Percentiles rank a stretch among this genome's conserved stretches.
These are phyloP conservation scores for Viridothelium virens DNA, from an alignment of 495 filamentous ascomycete genomes.

Conservation along the genomic window DNA sequence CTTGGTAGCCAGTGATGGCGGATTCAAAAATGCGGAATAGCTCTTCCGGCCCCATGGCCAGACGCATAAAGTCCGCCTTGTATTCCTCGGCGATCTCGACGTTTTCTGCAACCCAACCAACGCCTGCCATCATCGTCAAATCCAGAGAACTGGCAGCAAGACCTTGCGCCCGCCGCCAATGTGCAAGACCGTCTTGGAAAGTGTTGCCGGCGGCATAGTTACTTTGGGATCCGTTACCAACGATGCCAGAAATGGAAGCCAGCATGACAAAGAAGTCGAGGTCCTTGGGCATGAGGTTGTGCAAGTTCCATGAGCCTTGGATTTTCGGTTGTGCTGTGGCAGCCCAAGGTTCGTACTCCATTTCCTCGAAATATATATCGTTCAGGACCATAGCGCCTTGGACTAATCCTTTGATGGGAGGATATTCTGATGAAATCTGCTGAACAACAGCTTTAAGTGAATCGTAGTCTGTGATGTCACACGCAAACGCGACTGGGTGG, in stretches of 20 bases:
- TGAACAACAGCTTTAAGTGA: slow-evolving; percentile 5
- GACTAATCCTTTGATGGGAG: slow-evolving; percentile 10
- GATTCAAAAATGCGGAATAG: slow-evolving; percentile 14
- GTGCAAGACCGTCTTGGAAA: slow-evolving; percentile 13
- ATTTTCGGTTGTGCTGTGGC: slow-evolving; percentile 13
- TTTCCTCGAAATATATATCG: slow-evolving; percentile 6
- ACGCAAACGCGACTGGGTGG: slow-evolving; percentile 1
- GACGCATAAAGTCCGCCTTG: slow-evolving; percentile 18
- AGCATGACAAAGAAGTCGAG: slow-evolving; percentile 19
- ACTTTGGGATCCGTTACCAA: slow-evolving; percentile 14
- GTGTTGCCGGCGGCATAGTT: slow-evolving; percentile 16
- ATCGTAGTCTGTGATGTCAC: slow-evolving; percentile 8
- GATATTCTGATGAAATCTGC: slow-evolving; percentile 5
- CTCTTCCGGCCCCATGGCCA: slow-evolving; percentile 18
- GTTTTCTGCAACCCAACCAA: slow-evolving; percentile 14
- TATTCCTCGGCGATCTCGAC: slow-evolving; percentile 17
- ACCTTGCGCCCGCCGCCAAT: slow-evolving; percentile 14
- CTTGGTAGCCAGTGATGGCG: slow-evolving; percentile 18
- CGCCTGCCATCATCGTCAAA: slow-evolving; percentile 6
- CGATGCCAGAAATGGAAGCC: slow-evolving; percentile 15
- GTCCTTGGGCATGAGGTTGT: slow-evolving; percentile 6
- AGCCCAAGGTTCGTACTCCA: slow-evolving; percentile 10
- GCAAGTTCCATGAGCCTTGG: slow-evolving; percentile 15
- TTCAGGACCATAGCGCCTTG: slow-evolving; percentile 16
- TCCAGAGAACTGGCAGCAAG: slow-evolving; percentile 10